Conservation (phyloP, 257 asterid species). For the Lantana camara region DNA sequence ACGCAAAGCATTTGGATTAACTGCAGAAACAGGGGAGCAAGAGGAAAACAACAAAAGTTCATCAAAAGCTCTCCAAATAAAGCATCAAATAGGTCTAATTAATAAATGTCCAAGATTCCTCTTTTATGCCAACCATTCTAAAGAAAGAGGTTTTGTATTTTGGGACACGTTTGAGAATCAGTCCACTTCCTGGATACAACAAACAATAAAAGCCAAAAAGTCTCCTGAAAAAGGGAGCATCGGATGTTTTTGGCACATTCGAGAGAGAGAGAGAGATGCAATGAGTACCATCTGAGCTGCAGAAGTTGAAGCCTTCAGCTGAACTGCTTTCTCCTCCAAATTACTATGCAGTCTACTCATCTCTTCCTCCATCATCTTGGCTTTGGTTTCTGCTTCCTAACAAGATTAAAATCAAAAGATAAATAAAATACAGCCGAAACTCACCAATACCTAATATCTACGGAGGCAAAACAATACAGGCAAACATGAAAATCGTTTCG, state of each 20-base stretch:
- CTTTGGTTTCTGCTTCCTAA: slow-evolving; percentile 79
- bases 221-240: too few species aligned
- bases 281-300: slow-evolving; percentile 56
- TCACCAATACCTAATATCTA: neutral
- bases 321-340: slow-evolving; percentile 55
- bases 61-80: too few species aligned
- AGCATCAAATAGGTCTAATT: too few species aligned
- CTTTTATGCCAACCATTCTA: too few species aligned
- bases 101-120: too few species aligned
- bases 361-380: slow-evolving; percentile 68
- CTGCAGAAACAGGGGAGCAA: too few species aligned
- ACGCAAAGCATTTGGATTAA: neutral
- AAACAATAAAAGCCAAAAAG: too few species aligned
- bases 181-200: too few species aligned
- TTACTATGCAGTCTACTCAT: slow-evolving; percentile 57
- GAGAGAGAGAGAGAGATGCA: too few species aligned
- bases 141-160: too few species aligned
- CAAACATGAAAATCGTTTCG: slow-evolving; percentile 5
- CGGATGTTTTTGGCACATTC: neutral
- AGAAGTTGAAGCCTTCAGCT: slow-evolving; percentile 64
- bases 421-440: neutral
- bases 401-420: slow-evolving; percentile 14
- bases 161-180: too few species aligned
- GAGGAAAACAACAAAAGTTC: too few species aligned
- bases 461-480: slow-evolving; percentile 1